Conservation (phyloP, 495 filamentous ascomycete species). For the Amniculicola lignicola region DNA sequence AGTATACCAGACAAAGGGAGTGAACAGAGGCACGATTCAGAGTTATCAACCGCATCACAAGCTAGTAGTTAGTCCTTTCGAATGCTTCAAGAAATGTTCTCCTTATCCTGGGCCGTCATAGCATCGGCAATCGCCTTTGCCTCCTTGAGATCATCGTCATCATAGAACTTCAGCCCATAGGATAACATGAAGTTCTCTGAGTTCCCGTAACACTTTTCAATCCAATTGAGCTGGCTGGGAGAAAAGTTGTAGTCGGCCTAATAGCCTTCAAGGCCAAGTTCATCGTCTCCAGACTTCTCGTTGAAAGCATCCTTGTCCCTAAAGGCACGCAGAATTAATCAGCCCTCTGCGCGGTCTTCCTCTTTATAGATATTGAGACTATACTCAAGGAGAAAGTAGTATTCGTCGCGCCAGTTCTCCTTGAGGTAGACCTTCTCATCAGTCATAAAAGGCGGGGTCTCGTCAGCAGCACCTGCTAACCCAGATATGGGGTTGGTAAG, state of each 20-base stretch:
- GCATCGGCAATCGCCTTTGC: constrained; percentile 2
- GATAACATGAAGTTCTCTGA: constrained; percentile 34
- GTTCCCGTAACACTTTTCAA: constrained; percentile 34
- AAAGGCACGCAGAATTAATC: constrained; percentile 28
- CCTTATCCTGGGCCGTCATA: too few species aligned
- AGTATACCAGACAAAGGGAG: too few species aligned
- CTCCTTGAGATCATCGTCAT: constrained; percentile 23
- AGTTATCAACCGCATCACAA: too few species aligned
- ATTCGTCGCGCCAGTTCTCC: too few species aligned
- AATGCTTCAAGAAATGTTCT: too few species aligned
- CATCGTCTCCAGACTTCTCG: constrained; percentile 22
- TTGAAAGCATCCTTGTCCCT: constrained; percentile 23
- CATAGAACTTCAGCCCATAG: constrained; percentile 26
- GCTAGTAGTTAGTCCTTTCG: too few species aligned
- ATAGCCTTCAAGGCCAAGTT: constrained; percentile 33
- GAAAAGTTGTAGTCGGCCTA: constrained; percentile 36
- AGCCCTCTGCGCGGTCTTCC: constrained; percentile 41
- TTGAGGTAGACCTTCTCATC: too few species aligned
- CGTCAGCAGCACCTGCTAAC: too few species aligned
- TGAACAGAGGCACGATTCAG: too few species aligned
- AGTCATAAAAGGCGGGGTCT: too few species aligned
- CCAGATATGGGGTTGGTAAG: not conserved
- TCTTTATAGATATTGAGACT: constrained; percentile 38
- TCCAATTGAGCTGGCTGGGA: constrained; percentile 31
- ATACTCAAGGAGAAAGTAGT: too few species aligned